Base-by-base conservation (phyloP, 495 filamentous ascomycete genomes). In the Penicillium bovifimosum region DNA sequence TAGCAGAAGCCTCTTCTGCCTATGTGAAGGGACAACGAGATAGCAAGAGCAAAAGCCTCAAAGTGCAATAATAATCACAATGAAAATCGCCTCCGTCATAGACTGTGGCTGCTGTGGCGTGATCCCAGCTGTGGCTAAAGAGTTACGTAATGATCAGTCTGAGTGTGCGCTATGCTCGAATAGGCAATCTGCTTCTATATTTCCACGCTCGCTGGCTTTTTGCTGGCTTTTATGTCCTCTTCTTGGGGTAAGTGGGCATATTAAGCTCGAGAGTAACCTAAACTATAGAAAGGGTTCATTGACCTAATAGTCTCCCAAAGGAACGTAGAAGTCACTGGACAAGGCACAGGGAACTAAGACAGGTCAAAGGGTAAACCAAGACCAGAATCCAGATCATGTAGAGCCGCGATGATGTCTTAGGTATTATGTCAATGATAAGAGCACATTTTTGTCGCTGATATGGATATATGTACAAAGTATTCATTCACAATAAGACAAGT, bases 81-180 rank as follows among this genome's bases (percentile, higher is more conserved):
- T 42, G 50, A 59, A 63, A 64, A 55, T 61, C 52, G 55, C 48
- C 55, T 58, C 57, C 63, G 63, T 65, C 63, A 65, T 65, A 39
- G 53, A 60, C 10, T 55, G 62, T 62, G 62, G 62, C 62, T 54
- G 47, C 46, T 44, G 52, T 64, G 61, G 61, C 61, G 55, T 24
- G 6, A 8, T 17, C n/a, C n/a, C n/a, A n/a, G n/a, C n/a, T 42
- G 8, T 14, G 41, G 18, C 17, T 20, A 20, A 20, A 47, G 13
- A n/a, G 16, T 59, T 59, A 62, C 47, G 45, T 56, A 50, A 56
- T 38, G 14, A 2, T n/a, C 16, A 14, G n/a, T 11, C 5, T 36
- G 13, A 6, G 8, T 11, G 14, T 36, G 11, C 34, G 5, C 47
- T 20, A 40, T 13, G 0, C 48, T 31, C 2, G 38, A 49, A 43